phyloP scores from a whole-genome alignment of 179 eudicot genomes.

The Spinacia oleracea region DNA sequence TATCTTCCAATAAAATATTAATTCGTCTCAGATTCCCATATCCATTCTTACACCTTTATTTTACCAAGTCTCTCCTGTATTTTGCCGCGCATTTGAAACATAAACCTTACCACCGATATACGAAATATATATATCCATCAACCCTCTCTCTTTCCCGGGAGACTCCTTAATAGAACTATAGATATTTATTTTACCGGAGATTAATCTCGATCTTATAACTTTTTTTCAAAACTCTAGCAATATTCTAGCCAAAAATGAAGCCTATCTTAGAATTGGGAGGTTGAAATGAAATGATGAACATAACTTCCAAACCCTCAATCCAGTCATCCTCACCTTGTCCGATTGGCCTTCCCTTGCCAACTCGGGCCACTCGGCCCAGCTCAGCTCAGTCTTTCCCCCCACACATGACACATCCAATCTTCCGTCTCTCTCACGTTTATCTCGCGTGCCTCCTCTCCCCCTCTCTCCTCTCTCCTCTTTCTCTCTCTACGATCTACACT shows the following conservation, averaged over 20 bases:
- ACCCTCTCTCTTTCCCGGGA: too few relatives aligned
- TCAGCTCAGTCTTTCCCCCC: background rate
- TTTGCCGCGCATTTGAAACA: too few relatives aligned
- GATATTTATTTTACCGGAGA: too few relatives aligned
- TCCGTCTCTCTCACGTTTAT: slow-evolving; percentile 15
- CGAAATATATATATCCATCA: too few relatives aligned
- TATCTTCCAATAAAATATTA: too few relatives aligned
- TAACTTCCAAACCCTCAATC: background rate
- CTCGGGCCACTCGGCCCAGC: slow-evolving; percentile 3
- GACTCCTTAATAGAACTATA: too few relatives aligned
- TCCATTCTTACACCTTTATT: too few relatives aligned
- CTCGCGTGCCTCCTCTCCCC: slow-evolving; percentile 16
- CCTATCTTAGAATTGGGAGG: background rate
- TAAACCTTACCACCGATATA: too few relatives aligned
- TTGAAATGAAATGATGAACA: slow-evolving; percentile 1
- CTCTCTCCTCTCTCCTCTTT: background rate
- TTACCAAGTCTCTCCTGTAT: too few relatives aligned
- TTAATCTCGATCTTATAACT: too few relatives aligned
- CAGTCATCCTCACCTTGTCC: too few relatives aligned
- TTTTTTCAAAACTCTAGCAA: background rate
- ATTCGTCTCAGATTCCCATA: too few relatives aligned
- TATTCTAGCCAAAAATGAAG: background rate
- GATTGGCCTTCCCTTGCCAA: background rate
- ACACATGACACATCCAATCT: background rate
- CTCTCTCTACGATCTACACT: slow-evolving; percentile 8